Base-by-base conservation (phyloP, 768 basidiomycete species). In the Mycena albidolilacea region DNA sequence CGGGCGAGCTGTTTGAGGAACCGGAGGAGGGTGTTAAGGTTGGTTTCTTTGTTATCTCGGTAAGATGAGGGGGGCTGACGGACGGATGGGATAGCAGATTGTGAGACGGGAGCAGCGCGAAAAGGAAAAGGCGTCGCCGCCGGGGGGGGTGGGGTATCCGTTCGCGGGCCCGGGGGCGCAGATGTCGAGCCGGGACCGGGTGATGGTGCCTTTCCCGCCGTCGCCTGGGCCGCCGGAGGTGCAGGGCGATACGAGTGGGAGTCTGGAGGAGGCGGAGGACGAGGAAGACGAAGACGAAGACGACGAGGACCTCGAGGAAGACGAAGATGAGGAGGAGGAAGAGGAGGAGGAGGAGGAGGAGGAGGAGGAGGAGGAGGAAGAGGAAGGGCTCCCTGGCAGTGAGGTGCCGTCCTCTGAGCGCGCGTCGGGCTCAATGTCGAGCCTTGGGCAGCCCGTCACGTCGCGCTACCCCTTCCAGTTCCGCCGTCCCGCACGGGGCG, bases 401-500 rank as follows among this genome's bases (percentile, higher is more conserved):
- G 87, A 86, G 57, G 86, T 85, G 52, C 82, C 80, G 39, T 91
- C 91, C 0, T 88, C 90, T 5, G 90, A 89, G 52, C 87, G 91
- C 19, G 92, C 90, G 6, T 94, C 94, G 0, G 93, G 90, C 21
- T 96, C 95, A 8, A 91, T 96, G 91, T 96, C 95, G 4, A 94
- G 92, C 72, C 88, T 96, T 7, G 95, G 95, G 3, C 91, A 93
- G 30, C 95, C 94, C 1, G 86, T 96, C 64, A 81, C 84, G 43
- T 90, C 93, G 30, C 87, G 91, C 0, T 93, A 92, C 77, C 93
- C 92, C 11, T 93, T 93, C 86, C 86, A 89, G 65, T 88, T 89
- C 80, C 90, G 91, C 21, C 86, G 86, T 2, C 88, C 88, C 8
- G 75, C 79, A 1, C 87, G 88, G 9, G 87, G 90, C 0, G 84